phyloP scores from a whole-genome alignment of 78 protist genomes.

The Guillardia theta region DNA sequence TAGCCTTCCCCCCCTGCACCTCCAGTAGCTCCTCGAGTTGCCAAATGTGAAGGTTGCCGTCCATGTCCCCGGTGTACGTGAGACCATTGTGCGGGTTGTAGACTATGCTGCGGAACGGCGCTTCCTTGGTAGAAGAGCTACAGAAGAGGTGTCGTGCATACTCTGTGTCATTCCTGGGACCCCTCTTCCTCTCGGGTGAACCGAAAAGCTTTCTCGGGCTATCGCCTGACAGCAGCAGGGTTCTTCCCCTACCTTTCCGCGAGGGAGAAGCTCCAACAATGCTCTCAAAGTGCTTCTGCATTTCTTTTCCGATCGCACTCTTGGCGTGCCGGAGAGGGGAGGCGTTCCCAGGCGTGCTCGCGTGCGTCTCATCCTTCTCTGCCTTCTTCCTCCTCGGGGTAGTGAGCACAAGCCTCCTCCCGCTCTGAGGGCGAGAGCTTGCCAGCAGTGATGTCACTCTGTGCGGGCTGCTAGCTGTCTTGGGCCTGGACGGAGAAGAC shows the following conservation, averaged over 20 bases:
- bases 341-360: no score
- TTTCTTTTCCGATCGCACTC: not conserved
- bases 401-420: no score
- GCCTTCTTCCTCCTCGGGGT: no score
- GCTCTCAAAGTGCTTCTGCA: not conserved
- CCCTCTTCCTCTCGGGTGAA: not conserved
- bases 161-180: not conserved
- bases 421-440: no score
- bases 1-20: not conserved
- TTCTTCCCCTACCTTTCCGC: not conserved
- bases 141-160: not conserved
- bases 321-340: not conserved
- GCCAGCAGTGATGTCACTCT: no score
- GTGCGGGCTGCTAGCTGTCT: no score
- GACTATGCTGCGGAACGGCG: not conserved
- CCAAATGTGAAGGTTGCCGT: not conserved
- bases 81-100: no score
- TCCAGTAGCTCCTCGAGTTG: not conserved
- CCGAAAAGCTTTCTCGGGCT: no score
- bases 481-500: no score
- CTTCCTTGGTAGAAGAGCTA: not conserved
- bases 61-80: not conserved
- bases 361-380: no score
- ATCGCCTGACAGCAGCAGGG: not conserved
- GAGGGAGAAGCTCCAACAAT: not conserved